phyloP scores from a whole-genome alignment of 2,329 filamentous ascomycete species.

The Drechslerella dactyloides region DNA sequence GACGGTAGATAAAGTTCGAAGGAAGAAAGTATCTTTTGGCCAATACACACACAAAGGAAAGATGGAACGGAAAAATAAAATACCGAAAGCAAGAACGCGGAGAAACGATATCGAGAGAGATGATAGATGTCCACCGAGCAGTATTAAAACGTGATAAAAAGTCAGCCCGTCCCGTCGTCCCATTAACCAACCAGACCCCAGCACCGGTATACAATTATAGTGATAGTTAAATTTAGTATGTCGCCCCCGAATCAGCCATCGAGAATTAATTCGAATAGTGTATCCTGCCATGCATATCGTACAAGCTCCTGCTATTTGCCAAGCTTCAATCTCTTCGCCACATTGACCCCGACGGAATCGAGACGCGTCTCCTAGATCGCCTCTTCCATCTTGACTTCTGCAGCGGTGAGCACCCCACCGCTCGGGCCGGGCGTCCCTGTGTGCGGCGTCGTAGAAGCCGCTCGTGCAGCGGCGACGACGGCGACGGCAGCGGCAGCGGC shows the following conservation, averaged over 20 bases:
- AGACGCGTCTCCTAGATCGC: slow-evolving; percentile 23
- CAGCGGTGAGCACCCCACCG: slow-evolving; percentile 15
- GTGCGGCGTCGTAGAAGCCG: background rate
- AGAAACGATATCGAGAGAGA: too few species aligned
- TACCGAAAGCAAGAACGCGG: too few species aligned
- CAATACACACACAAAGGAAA: too few species aligned
- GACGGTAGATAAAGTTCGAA: background rate
- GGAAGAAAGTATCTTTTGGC: background rate
- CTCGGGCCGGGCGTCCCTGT: slow-evolving; percentile 8
- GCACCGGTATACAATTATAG: too few species aligned
- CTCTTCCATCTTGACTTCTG: slow-evolving; percentile 49
- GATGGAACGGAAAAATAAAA: too few species aligned
- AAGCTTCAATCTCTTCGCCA: slow-evolving; percentile 4
- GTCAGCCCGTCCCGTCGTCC: too few species aligned
- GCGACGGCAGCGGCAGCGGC: slow-evolving; percentile 9
- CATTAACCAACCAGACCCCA: too few species aligned
- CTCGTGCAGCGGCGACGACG: background rate
- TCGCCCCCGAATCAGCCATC: too few species aligned
- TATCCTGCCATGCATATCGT: background rate
- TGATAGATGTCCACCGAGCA: too few species aligned
- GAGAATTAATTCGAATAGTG: too few species aligned
- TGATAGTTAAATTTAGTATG: too few species aligned
- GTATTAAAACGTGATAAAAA: too few species aligned
- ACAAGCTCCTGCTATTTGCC: background rate
- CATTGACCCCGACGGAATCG: background rate